Evolutionary conservation across 1,139 yeast genomes (phyloP), one percentile per base, ranked within the genome.

Genomic region (Debaryomyces psychrophilus): DNA sequence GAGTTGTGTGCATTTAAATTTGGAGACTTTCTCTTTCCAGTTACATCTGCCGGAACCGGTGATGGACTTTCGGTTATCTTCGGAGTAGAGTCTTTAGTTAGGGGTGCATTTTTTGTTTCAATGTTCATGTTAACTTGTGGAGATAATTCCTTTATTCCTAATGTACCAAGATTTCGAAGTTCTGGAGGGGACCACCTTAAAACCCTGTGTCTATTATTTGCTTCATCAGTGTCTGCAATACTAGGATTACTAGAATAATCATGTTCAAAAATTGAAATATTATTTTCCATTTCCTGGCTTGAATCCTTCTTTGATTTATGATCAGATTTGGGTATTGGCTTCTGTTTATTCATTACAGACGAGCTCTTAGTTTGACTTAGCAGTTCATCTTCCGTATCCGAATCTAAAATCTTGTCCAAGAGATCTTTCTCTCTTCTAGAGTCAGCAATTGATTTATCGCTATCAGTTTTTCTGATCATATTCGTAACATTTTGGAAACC

Each of bases 401-500:
- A 63, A 45, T 60, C 62, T n/a, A 62, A 45, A 22, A 66, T 44
- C 14, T 47, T 50, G 37, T 65, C 69, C 18, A 65, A 52, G 15
- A 60, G 31, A 36, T 60, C 62, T 22, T 39, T 50, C 2, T 33
- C 50, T 25, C 46, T 39, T 34, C 43, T 47, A 36, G 44, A 46
- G 8, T 41, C 46, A 3, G 47, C 46, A 15, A 42, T 47, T 20
- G 47, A 40, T 20, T 48, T 41, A 26, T 33, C 31, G 14, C 37
- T 44, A 6, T 44, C 47, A 22, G 50, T 53, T 47, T 20, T 44
- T 49, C 47, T 31, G 44, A 84, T 75, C 67, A 85, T 57, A 31
- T 68, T 65, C 3, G 81, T 69, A 1, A 88, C 93, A 12, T 72
- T 70, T 35, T 74, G 70, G 55, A 90, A 88, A 1, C 95, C 95